Percentiles rank a stretch among this genome's conserved stretches.
phyloP scores from a whole-genome alignment of 768 basidiomycete genomes.

The Amanita thiersii region DNA sequence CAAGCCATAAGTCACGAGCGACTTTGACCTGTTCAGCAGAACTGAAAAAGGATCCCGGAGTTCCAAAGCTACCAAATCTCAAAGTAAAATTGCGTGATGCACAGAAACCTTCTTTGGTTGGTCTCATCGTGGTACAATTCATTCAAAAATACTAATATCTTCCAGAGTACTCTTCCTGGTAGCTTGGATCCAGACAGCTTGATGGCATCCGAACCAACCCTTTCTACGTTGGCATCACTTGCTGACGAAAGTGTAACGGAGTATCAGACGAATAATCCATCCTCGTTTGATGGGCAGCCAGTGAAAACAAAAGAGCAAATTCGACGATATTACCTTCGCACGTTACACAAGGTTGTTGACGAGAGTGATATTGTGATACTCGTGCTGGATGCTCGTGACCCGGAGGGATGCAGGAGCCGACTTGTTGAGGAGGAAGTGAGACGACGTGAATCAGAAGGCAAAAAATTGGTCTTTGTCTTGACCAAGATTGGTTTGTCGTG shows the following conservation, averaged over 20 bases:
- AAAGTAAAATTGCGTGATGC: slow-evolving; percentile 49
- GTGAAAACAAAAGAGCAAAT: slow-evolving; percentile 60
- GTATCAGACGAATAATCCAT: not conserved
- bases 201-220: slow-evolving; percentile 71
- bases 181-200: slow-evolving; percentile 44
- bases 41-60: slow-evolving; percentile 83
- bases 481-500: slow-evolving; percentile 86
- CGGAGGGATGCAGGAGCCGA: slow-evolving; percentile 86
- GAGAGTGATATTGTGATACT: slow-evolving; percentile 86
- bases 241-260: slow-evolving; percentile 28
- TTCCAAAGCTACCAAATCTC: slow-evolving; percentile 74
- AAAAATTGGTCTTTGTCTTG: slow-evolving; percentile 88
- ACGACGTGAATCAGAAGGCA: slow-evolving; percentile 78
- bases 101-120: slow-evolving; percentile 35
- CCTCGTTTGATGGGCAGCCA: slow-evolving; percentile 1
- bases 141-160: not conserved
- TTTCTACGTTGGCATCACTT: slow-evolving; percentile 49
- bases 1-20: not conserved
- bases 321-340: slow-evolving; percentile 66
- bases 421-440: slow-evolving; percentile 93
- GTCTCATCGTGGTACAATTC: slow-evolving; percentile 1
- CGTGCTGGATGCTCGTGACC: slow-evolving; percentile 91
- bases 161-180: slow-evolving; percentile 13
- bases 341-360: slow-evolving; percentile 88
- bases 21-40: slow-evolving; percentile 30